Evolutionary conservation across 352 stramenopile genomes (phyloP).

Genomic region (Globisporangium camurandrum): DNA sequence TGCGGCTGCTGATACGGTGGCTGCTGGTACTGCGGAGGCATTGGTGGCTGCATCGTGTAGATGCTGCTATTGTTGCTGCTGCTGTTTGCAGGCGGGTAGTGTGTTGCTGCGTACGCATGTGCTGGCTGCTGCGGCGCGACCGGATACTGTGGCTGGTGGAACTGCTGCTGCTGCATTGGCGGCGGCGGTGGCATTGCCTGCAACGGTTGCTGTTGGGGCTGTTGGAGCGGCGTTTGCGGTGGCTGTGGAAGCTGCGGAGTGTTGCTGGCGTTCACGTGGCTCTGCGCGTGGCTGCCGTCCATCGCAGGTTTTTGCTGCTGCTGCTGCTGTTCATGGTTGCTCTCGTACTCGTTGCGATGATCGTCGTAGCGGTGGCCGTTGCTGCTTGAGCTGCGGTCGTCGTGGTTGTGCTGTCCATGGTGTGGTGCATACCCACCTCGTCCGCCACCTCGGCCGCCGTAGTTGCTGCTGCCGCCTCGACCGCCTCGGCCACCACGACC

Average conservation of each 20-base stretch:
- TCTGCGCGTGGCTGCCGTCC: slow-evolving; percentile 1
- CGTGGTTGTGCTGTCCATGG: slow-evolving; percentile 8
- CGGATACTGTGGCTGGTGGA: neutral
- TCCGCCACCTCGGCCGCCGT: slow-evolving; percentile 6
- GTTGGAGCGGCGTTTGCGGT: neutral
- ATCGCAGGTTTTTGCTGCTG: slow-evolving; percentile 3
- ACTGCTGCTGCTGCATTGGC: neutral
- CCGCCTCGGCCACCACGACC: slow-evolving; percentile 24
- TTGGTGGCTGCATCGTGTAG: neutral
- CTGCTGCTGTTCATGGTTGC: slow-evolving; percentile 4
- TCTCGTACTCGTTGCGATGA: no score
- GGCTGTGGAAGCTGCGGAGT: neutral
- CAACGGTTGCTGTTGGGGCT: neutral
- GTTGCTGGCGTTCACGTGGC: neutral
- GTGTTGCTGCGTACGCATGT: neutral
- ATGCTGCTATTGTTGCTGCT: neutral
- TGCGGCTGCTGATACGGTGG: slow-evolving; percentile 9
- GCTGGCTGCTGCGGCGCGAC: neutral
- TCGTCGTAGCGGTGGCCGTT: neutral
- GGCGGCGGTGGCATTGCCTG: no score
- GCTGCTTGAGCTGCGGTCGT: neutral
- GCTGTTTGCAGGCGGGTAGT: no score
- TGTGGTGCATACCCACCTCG: no score
- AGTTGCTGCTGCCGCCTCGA: slow-evolving; percentile 13
- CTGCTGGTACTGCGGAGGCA: slow-evolving; percentile 4